These are phyloP conservation scores for Cordyceps cateniannulata DNA, from an alignment of 2,329 filamentous ascomycete genomes.

Conservation along the genomic window DNA sequence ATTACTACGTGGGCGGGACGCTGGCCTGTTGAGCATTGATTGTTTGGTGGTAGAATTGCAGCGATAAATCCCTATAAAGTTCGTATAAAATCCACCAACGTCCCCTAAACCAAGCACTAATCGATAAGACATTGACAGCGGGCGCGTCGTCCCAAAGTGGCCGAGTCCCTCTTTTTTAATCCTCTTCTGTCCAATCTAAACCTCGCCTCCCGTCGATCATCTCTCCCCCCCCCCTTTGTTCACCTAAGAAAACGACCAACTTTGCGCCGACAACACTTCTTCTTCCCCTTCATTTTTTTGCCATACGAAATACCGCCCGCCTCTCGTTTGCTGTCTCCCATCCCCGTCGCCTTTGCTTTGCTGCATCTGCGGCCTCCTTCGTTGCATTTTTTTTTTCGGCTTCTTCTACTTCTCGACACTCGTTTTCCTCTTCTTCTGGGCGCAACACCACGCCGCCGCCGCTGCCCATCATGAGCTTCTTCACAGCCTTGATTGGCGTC, in stretches of 20 bases:
- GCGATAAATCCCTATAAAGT: too few relatives aligned
- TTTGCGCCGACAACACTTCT: not conserved
- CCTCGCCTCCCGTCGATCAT: constrained; percentile 4
- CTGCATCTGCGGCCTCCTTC: not conserved
- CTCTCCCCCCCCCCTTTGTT: not conserved
- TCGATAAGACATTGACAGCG: not conserved
- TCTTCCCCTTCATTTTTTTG: not conserved
- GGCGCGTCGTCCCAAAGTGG: not conserved
- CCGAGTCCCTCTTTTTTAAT: not conserved
- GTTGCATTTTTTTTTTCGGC: too few relatives aligned
- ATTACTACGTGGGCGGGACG: too few relatives aligned
- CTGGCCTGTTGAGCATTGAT: too few relatives aligned
- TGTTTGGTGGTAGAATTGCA: too few relatives aligned
- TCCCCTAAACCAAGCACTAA: not conserved
- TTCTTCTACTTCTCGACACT: not conserved
- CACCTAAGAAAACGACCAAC: not conserved
- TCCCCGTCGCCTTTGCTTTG: not conserved
- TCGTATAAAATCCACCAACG: too few relatives aligned
- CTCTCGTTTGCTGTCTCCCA: not conserved
- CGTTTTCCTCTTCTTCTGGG: not conserved
- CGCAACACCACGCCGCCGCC: not conserved
- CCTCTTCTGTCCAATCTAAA: not conserved
- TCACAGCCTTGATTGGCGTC: constrained; percentile 46
- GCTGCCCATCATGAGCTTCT: constrained; percentile 27
- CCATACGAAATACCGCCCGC: not conserved